These are phyloP conservation scores for Discostella stelligeroides DNA, from an alignment of 108 stramenopile species.

Conservation along the genomic window DNA sequence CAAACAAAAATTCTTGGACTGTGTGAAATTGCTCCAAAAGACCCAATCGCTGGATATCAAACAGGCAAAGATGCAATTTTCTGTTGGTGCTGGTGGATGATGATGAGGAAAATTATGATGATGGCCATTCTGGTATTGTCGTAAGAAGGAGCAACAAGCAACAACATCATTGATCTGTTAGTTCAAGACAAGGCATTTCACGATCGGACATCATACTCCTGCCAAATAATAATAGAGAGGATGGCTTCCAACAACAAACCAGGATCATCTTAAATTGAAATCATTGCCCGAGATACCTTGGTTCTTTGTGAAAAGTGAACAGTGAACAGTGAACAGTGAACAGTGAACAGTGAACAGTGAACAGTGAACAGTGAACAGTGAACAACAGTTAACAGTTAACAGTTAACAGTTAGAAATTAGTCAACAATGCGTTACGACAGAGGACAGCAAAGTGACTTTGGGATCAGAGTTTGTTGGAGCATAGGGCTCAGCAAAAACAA, in stretches of 20 bases:
- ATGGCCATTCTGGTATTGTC: conserved; percentile 23
- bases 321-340: too few relatives aligned
- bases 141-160: too few relatives aligned
- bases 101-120: too few relatives aligned
- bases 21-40: conserved; percentile 82
- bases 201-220: conserved; percentile 23
- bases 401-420: conserved; percentile 75
- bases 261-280: conserved; percentile 60
- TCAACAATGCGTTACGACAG: conserved; percentile 70
- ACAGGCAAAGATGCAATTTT: conserved; percentile 93
- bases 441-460: conserved; percentile 67
- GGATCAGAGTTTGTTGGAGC: conserved; percentile 52
- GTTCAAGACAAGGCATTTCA: conserved; percentile 26
- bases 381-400: too few relatives aligned
- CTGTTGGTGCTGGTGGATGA: conserved; percentile 53
- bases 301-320: too few relatives aligned
- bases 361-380: too few relatives aligned
- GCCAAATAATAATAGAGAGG: conserved; percentile 6
- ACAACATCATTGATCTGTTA: conserved; percentile 9
- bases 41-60: conserved; percentile 87
- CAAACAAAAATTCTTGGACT: conserved; percentile 96
- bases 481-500: conserved; percentile 26
- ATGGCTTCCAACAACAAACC: neutral
- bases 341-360: too few relatives aligned
- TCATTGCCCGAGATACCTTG: conserved; percentile 37